Base-by-base conservation (phyloP, 345 rosid species). In the Lagerstroemia speciosa region DNA sequence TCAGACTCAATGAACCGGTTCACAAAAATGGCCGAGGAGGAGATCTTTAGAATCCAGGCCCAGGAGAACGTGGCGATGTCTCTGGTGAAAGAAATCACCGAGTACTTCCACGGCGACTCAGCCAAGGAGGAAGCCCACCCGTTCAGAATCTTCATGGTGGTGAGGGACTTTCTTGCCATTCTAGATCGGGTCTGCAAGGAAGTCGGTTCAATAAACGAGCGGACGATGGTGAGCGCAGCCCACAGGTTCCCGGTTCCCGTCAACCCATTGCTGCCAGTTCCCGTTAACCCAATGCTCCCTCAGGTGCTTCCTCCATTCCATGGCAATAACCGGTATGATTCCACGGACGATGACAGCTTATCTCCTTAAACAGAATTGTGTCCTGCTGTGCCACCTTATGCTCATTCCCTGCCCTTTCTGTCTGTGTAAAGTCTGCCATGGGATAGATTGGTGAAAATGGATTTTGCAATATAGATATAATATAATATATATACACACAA, bases 121-220 rank as follows among this genome's bases (percentile, higher is more conserved):
- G 91, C 97, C 0, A 92, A 86, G 82, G 99, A 95, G 85, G 98
- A 95, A 82, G 97, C 98, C 37, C 99, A 90, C 71, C 98, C 99
- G 2, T 89, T 95, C 81, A 84, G 99, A 76, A 95, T 95, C 80
- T 95, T 95, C 82, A 69, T 89, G 97, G 98, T 95, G 67, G 98
- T 95, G 37, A 78, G 99, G 73, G 99, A 94, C 83, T 94, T 94
- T 69, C 88, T 94, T 3, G 77, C 83, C 2, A 77, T 89, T 69
- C 90, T 94, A 12, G 96, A 94, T 70, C 83, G 98, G 69, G 98
- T 94, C 11, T 94, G 99, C 88, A 89, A 88, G 71, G 99, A 94
- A 83, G 98, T 89, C 0, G 98, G 95, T 26, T 82, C 84, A 84
- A 88, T 91, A 77, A 91, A 91, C 65, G 98, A 91, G 75, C 84